These are phyloP conservation scores for Geotrichum reessii DNA, from an alignment of 1,139 yeast genomes.

Conservation along the genomic window DNA sequence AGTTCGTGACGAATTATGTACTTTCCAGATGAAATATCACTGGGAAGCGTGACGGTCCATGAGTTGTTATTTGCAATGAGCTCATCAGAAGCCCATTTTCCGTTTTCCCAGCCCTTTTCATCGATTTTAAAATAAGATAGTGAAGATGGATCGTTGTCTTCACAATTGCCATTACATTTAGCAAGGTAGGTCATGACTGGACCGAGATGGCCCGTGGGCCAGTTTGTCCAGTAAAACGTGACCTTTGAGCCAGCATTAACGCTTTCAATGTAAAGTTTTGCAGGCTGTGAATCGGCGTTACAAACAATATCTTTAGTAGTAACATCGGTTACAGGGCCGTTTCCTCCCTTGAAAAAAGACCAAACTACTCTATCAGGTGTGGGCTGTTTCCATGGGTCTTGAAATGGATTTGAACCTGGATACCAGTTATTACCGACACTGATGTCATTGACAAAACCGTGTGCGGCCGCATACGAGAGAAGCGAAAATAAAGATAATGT, in stretches of 20 bases:
- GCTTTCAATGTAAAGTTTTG: not conserved
- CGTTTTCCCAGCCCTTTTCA: conserved; percentile 12
- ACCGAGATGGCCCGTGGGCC: conserved; percentile 16
- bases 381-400: conserved; percentile 5
- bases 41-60: conserved; percentile 17
- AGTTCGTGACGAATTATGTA: conserved; percentile 18
- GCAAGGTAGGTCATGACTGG: conserved; percentile 19
- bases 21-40: conserved; percentile 13
- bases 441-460: conserved; percentile 16
- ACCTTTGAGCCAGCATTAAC: conserved; percentile 12
- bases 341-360: conserved; percentile 14
- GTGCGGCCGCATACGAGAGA: conserved; percentile 1
- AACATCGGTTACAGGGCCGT: conserved; percentile 18
- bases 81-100: conserved; percentile 13
- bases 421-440: conserved; percentile 11
- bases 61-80: conserved; percentile 17
- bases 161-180: conserved; percentile 8
- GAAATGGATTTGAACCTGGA: conserved; percentile 9
- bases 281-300: conserved; percentile 11
- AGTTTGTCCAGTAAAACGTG: conserved; percentile 16
- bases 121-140: conserved; percentile 15
- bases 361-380: conserved; percentile 15
- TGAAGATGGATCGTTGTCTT: conserved; percentile 3
- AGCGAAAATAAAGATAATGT: not conserved
- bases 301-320: conserved; percentile 15